A percentile compares a stretch with the other conserved stretches of the same genome.
Conservation (phyloP, 495 filamentous ascomycete genomes). For the Chaetomium cochliodes region DNA sequence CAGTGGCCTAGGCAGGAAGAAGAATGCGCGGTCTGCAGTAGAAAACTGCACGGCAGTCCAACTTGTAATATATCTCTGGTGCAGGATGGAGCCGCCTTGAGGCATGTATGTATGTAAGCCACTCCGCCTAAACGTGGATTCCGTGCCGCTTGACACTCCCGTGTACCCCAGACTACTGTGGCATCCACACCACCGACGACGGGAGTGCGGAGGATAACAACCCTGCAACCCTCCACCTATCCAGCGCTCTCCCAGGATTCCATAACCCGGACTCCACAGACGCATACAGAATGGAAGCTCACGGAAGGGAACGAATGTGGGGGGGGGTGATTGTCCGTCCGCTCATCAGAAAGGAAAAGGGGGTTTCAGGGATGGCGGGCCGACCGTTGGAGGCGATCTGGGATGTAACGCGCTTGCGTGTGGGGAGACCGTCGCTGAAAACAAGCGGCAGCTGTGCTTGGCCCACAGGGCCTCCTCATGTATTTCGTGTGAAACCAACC, state of each 20-base stretch:
- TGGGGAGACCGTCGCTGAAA: conserved; percentile 11
- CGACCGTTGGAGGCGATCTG: conserved; percentile 15
- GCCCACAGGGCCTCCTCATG: not conserved
- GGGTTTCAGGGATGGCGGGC: conserved; percentile 9
- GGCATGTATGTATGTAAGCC: not conserved
- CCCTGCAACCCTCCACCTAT: conserved; percentile 7
- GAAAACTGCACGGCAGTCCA: not conserved
- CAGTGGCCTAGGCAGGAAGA: not conserved
- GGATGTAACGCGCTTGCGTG: conserved; percentile 9
- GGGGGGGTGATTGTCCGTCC: not conserved
- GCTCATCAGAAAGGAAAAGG: not conserved
- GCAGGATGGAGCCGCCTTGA: conserved; percentile 1
- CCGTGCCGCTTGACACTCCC: conserved; percentile 17
- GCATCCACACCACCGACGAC: conserved; percentile 13
- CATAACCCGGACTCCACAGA: not conserved
- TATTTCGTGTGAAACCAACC: too few species aligned
- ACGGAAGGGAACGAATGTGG: not conserved
- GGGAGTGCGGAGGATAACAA: conserved; percentile 2
- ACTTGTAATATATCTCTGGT: conserved; percentile 4
- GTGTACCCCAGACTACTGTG: conserved; percentile 15
- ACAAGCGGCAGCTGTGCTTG: not conserved
- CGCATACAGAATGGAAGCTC: not conserved
- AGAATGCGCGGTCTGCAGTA: not conserved
- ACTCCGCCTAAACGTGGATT: conserved; percentile 8
- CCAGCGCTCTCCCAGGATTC: conserved; percentile 1